A percentile compares a stretch with the other conserved stretches of the same genome.
Evolutionary conservation across 2,329 filamentous ascomycete genomes (phyloP).

Genomic region (Orbilia javanica): DNA sequence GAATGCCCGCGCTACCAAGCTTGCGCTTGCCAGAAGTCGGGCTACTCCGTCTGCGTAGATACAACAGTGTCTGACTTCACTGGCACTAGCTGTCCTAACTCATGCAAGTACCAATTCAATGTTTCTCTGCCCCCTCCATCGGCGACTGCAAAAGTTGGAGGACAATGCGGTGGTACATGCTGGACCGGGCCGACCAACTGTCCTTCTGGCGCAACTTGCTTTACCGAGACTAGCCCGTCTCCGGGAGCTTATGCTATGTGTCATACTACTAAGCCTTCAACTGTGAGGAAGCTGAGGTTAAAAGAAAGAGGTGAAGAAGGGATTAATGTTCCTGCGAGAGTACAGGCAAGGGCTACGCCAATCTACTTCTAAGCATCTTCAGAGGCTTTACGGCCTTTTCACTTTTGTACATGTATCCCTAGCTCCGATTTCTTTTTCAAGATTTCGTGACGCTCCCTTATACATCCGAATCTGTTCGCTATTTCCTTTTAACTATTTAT

Average conservation of each 20-base stretch:
- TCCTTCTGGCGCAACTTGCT: conserved; percentile 36
- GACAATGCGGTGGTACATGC: conserved; percentile 53
- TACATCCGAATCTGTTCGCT: neutral
- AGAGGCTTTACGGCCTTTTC: neutral
- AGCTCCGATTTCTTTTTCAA: conserved; percentile 7
- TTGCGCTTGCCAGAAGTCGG: conserved; percentile 28
- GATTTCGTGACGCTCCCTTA: conserved; percentile 14
- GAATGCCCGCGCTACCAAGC: conserved; percentile 32
- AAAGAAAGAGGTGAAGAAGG: conserved; percentile 38
- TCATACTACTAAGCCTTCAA: conserved; percentile 23
- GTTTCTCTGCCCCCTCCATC: conserved; percentile 25
- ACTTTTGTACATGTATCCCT: conserved; percentile 9
- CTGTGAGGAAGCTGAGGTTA: conserved; percentile 12
- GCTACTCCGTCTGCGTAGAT: conserved; percentile 41
- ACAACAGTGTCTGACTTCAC: conserved; percentile 11
- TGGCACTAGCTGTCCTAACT: conserved; percentile 27
- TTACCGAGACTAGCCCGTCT: conserved; percentile 28
- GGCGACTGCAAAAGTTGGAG: conserved; percentile 43
- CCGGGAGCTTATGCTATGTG: conserved; percentile 52
- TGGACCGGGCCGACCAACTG: conserved; percentile 56
- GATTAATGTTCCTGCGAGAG: conserved; percentile 43
- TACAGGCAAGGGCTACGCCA: conserved; percentile 45
- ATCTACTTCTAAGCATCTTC: conserved; percentile 27
- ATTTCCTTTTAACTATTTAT: conserved; percentile 24
- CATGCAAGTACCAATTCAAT: conserved; percentile 41